Base-by-base conservation (phyloP, 2,329 filamentous ascomycete species). In the Lachnellula occidentalis region DNA sequence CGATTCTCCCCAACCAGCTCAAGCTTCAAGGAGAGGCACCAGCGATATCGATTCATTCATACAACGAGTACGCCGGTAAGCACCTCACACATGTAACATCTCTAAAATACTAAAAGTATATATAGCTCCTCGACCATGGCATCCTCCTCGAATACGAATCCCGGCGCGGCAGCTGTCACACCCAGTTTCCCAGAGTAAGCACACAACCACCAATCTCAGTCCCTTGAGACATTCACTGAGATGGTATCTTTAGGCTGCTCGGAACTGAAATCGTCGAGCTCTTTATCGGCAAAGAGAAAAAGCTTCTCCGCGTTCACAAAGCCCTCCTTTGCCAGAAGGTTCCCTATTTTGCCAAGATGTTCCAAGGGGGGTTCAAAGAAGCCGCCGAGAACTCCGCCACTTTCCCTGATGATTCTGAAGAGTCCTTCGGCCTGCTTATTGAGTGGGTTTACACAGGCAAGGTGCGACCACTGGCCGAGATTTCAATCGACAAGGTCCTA, bases 321-420 rank as follows among this genome's bases (percentile, higher is more conserved):
- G 22, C 34, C 1, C 36, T 57, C 11, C 27, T 59, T 2, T 61
- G 51, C 48, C 43, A 57, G 12, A 59, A 58, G 19, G 34, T 63
- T 8, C 59, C 56, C 1, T 63, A 58, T 50, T 61, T 60, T 12
- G 17, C 43, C 1, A 61, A 57, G 34, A 57, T 63, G 50, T 61
- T 61, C 19, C 31, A 24, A 7, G 39, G 46, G 15, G 34, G 19
- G 4, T 62, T 61, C 5, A 15, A 19, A 5, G 50, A 62, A 22
- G 41, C 50, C 14, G 12, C 7, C 1, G 19, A 46, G 1, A 45
- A 41, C 11, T 48, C 7, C 4, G 53, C 47, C 1, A 39, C 7
- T 5, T 53, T 62, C 21, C 58, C 60, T 3, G 56, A 61, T 43
- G 57, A 61, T 42, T 1, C 43, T 12, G n/a, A 46, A 4, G 15